These are phyloP conservation scores for Amanita subjunquillea DNA, from an alignment of 768 basidiomycete genomes.

Conservation along the genomic window DNA sequence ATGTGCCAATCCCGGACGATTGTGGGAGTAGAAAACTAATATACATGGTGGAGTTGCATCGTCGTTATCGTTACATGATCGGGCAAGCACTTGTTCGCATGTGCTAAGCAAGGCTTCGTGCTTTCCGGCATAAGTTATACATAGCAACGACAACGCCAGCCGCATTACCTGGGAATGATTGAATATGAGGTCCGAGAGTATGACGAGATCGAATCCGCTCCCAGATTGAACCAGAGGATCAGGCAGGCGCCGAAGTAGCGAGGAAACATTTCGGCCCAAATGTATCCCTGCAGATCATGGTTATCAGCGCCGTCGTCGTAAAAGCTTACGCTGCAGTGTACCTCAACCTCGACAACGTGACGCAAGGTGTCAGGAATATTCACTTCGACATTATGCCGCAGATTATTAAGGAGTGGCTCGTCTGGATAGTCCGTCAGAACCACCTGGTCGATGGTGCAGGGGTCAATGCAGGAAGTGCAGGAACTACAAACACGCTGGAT, in stretches of 20 bases:
- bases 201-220: slow-evolving; percentile 61
- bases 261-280: slow-evolving; percentile 55
- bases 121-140: slow-evolving; percentile 22
- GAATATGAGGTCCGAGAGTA: slow-evolving; percentile 90
- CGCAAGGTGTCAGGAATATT: slow-evolving; percentile 38
- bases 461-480: not conserved
- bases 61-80: not conserved
- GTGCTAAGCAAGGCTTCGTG: slow-evolving; percentile 75
- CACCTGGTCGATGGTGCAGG: slow-evolving; percentile 33
- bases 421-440: slow-evolving; percentile 95
- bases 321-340: slow-evolving; percentile 2
- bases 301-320: not conserved
- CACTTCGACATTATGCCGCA: slow-evolving; percentile 50
- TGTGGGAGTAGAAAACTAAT: slow-evolving; percentile 85
- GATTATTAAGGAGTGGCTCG: slow-evolving; percentile 58
- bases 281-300: slow-evolving; percentile 48
- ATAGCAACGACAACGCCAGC: not conserved
- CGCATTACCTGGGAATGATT: slow-evolving; percentile 83
- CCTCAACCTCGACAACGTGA: slow-evolving; percentile 22
- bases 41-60: slow-evolving; percentile 21
- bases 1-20: slow-evolving; percentile 74
- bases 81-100: slow-evolving; percentile 40
- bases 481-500: slow-evolving; percentile 5
- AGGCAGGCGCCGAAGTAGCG: slow-evolving; percentile 28
- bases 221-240: not conserved